Conservation (phyloP, 139 green algal genomes). For the Haematococcus lacustris region DNA sequence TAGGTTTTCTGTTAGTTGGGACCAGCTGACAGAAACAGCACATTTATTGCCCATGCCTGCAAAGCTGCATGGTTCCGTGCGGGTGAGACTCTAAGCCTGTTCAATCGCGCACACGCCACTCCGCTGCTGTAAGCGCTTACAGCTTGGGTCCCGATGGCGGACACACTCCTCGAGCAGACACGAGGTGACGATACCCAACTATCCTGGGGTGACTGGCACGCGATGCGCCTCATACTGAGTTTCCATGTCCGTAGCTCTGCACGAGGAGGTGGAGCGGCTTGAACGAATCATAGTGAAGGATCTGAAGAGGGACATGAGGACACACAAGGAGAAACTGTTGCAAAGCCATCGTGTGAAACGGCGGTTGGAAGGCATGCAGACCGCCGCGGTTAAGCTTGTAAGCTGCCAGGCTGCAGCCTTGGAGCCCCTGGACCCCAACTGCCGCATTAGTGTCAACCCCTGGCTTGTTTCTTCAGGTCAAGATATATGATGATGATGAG, state of each 20-base stretch:
- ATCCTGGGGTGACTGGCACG: too few species aligned
- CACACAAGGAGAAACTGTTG: conserved; percentile 68
- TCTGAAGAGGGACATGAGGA: conserved; percentile 64
- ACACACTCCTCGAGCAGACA: conserved; percentile 87
- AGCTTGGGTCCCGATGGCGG: too few species aligned
- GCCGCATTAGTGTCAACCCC: too few species aligned
- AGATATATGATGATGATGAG: conserved; percentile 86
- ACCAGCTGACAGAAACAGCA: too few species aligned
- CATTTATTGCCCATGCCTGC: too few species aligned
- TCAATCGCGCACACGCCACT: too few species aligned
- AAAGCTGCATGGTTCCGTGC: too few species aligned
- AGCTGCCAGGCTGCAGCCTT: conserved; percentile 4
- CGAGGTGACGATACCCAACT: conserved; percentile 37
- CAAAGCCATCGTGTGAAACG: conserved; percentile 72
- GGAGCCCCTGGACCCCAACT: not conserved
- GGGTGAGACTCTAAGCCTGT: too few species aligned
- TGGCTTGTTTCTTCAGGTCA: conserved; percentile 33
- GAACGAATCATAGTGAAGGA: conserved; percentile 81
- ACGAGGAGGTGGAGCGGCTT: conserved; percentile 89
- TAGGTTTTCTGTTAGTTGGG: too few species aligned
- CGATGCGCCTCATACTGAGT: not conserved
- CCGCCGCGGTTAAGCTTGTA: conserved; percentile 69
- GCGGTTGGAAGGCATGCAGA: conserved; percentile 75
- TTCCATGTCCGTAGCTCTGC: conserved; percentile 34
- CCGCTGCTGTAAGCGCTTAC: too few species aligned